Evolutionary conservation across 495 filamentous ascomycete species (phyloP), one percentile per base, ranked within the genome.

Genomic region (Delitschia confertaspora): DNA sequence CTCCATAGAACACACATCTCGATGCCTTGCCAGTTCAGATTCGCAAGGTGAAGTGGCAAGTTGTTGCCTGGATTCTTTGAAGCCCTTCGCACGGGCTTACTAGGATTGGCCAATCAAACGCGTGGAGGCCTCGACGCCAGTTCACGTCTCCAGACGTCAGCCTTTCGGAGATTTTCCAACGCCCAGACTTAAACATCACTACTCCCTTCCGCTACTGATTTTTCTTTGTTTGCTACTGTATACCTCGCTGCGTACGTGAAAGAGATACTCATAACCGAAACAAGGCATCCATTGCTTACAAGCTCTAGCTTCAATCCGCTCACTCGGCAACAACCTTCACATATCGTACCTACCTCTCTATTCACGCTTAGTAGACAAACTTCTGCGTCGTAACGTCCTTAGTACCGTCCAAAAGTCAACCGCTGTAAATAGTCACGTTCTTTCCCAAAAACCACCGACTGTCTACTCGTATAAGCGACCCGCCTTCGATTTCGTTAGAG

Each of bases 281-380:
- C n/a, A n/a, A n/a, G n/a, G n/a, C n/a, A n/a, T n/a, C n/a, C n/a
- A n/a, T n/a, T n/a, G 47, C 47, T 51, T 33, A 51, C 40, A 44
- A 44, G 45, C 40, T 23, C 16, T 22, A 14, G 4, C 13, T 1
- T n/a, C 44, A 33, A 9, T 9, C 47, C 33, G 39, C 45, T 51
- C 40, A 14, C 27, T 16, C 16, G 40, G 33, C 40, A 45, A 51
- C 47, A 39, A 9, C 18, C 36, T 29, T 18, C 35, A 38, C 35
- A 17, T 17, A 22, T 17, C 23, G 13, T 31, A 37, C 33, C 47
- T 34, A n/a, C 31, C 40, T 23, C 18, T 25, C 18, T n/a, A n/a
- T 2, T 45, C 45, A 22, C 47, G 7, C 27, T 20, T 24, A 42
- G 9, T 19, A 45, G 47, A 34, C 47, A 51, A 31, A 44, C 47